Evolutionary conservation across 148 eudicot species (phyloP), one percentile per base, ranked within the genome.

Genomic region (Nepenthes gracilis): DNA sequence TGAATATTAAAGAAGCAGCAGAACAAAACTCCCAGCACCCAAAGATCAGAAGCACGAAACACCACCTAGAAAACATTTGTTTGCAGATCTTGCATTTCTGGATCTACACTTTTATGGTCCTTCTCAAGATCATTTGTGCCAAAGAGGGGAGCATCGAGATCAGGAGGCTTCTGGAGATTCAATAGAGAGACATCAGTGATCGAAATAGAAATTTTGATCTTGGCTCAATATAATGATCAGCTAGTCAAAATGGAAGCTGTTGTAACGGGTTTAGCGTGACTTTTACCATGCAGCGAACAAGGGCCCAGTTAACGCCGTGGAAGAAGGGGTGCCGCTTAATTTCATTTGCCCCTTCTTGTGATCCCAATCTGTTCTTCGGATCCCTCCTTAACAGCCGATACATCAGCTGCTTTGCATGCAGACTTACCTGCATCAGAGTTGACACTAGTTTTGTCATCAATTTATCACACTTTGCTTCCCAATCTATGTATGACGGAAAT

Each of bases 341-440:
- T 77, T 94, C 99, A 55, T 85, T 89, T 34, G 99, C 86, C 40
- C 99, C 99, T 77, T 84, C 92, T 40, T 63, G 68, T n/a, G 97
- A 81, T 59, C 99, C 99, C 70, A 94, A 78, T 70, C 99, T 79
- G 75, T 57, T 80, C 65, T 78, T 83, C 43, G 97, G 90, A 74
- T 89, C 95, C 80, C 83, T 89, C 61, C 83, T 92, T 68, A 94
- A 67, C 80, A 94, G 75, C 57, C 86, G 73, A 62, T 84, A 83
- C 58, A 94, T 87, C 59, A 94, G 67, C 72, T 89, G 92, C 79
- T 89, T 94, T 32, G 75, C 80, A 3, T 77, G 77, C 14, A 94
- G 87, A 70, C 90, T 89, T 50, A 78, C 97, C 99, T 94, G 85
- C 58, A 79, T 55, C 48, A 35, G 4, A n/a, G 2, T 49, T 6